A percentile compares a stretch with the other conserved stretches of the same genome.
These are phyloP conservation scores for Zygosaccharomyces pseudorouxii DNA, from an alignment of 805 yeast genomes.

Conservation along the genomic window DNA sequence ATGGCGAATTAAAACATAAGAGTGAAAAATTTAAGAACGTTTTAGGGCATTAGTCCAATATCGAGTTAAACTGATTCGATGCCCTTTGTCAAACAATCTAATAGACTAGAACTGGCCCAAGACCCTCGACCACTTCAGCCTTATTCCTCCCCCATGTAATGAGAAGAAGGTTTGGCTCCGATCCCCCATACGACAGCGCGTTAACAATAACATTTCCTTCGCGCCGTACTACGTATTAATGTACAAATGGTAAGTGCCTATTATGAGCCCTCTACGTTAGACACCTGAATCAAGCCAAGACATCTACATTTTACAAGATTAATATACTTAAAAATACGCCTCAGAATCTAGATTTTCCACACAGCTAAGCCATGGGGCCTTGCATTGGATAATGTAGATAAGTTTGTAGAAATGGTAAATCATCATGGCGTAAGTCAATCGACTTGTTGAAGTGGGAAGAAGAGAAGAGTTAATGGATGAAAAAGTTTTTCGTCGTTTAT, in stretches of 20 bases:
- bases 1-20: too few species aligned
- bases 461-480: background rate
- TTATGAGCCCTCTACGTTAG: too few species aligned
- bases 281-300: too few species aligned
- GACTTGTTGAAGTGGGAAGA: background rate
- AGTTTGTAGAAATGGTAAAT: constrained; percentile 1
- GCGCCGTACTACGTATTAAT: background rate
- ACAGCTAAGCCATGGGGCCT: constrained; percentile 6
- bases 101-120: too few species aligned
- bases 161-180: background rate
- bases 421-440: constrained; percentile 2
- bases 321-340: background rate
- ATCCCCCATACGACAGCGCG: too few species aligned
- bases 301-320: background rate
- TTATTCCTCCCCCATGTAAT: background rate
- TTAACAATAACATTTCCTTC: too few species aligned
- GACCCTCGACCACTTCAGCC: too few species aligned
- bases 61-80: background rate
- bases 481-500: background rate
- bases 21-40: too few species aligned
- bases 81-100: too few species aligned
- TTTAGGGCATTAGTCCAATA: too few species aligned
- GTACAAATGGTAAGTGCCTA: too few species aligned
- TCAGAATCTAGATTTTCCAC: constrained; percentile 5
- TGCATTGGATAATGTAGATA: constrained; percentile 7